phyloP scores from a whole-genome alignment of 768 basidiomycete genomes.

The Favolaschia claudopus region DNA sequence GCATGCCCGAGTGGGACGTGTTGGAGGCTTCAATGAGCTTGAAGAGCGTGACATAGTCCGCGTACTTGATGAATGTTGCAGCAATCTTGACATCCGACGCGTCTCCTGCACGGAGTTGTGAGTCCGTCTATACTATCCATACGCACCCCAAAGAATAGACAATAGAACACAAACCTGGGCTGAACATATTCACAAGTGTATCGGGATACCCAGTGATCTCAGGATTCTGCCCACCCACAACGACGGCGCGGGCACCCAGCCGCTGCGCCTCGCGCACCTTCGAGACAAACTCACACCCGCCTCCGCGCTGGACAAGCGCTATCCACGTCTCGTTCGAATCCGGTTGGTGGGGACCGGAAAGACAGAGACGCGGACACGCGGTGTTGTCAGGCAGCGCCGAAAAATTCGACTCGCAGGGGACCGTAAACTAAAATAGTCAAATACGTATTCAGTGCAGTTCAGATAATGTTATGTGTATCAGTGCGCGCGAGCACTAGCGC shows the following conservation, averaged over 20 bases:
- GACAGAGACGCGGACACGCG: conserved; percentile 77
- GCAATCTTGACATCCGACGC: conserved; percentile 85
- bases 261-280: conserved; percentile 80
- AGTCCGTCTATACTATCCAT: too few species aligned
- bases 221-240: conserved; percentile 89
- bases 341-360: conserved; percentile 61
- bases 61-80: conserved; percentile 87
- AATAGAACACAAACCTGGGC: conserved; percentile 66
- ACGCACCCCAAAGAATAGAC: conserved; percentile 9
- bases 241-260: conserved; percentile 84
- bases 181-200: conserved; percentile 89
- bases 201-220: conserved; percentile 72
- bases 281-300: conserved; percentile 88
- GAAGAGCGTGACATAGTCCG: conserved; percentile 77
- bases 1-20: conserved; percentile 79
- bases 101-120: conserved; percentile 61
- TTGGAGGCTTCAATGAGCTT: conserved; percentile 77
- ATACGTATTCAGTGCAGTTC: too few species aligned
- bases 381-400: conserved; percentile 47
- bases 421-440: conserved; percentile 51
- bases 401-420: conserved; percentile 53
- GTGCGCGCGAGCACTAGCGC: too few species aligned
- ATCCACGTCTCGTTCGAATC: conserved; percentile 81
- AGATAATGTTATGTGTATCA: too few species aligned
- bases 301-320: conserved; percentile 84